A percentile compares a stretch with the other conserved stretches of the same genome.
Conservation (phyloP, 768 basidiomycete species). For the Boletus subparvulus region DNA sequence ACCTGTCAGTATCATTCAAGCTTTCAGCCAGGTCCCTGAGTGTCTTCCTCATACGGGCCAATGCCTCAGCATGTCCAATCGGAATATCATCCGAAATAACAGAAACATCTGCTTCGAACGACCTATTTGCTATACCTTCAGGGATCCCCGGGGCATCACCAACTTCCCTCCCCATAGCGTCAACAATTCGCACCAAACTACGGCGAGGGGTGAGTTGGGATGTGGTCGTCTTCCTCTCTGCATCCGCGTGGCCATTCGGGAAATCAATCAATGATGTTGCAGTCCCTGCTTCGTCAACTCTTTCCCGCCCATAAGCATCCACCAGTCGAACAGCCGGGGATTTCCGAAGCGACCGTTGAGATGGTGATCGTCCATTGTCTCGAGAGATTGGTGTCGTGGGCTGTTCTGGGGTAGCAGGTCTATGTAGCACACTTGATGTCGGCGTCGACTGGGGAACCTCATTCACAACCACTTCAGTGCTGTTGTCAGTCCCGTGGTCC, state of each 20-base stretch:
- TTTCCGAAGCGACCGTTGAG: slow-evolving; percentile 42
- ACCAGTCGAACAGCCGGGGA: slow-evolving; percentile 60
- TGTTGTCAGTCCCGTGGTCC: slow-evolving; percentile 7
- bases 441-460: slow-evolving; percentile 1
- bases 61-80: slow-evolving; percentile 46
- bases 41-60: slow-evolving; percentile 57
- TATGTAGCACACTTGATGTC: slow-evolving; percentile 1
- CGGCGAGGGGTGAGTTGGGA: slow-evolving; percentile 26
- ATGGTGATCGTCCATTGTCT: slow-evolving; percentile 23
- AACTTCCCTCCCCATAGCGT: slow-evolving; percentile 67
- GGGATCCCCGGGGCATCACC: slow-evolving; percentile 38
- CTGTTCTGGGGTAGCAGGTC: slow-evolving; percentile 24
- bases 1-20: slow-evolving; percentile 62
- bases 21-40: slow-evolving; percentile 56
- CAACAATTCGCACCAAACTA: slow-evolving; percentile 57
- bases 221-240: slow-evolving; percentile 11
- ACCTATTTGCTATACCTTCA: slow-evolving; percentile 20
- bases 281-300: slow-evolving; percentile 17
- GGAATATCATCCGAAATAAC: slow-evolving; percentile 21
- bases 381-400: slow-evolving; percentile 26
- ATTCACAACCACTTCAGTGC: slow-evolving; percentile 2
- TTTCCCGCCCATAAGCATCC: slow-evolving; percentile 67
- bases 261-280: background rate
- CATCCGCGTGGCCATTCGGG: slow-evolving; percentile 18
- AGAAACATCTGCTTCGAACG: slow-evolving; percentile 21